These are phyloP conservation scores for Alternaria sp. DNA, from an alignment of 2,329 filamentous ascomycete species.

Conservation along the genomic window DNA sequence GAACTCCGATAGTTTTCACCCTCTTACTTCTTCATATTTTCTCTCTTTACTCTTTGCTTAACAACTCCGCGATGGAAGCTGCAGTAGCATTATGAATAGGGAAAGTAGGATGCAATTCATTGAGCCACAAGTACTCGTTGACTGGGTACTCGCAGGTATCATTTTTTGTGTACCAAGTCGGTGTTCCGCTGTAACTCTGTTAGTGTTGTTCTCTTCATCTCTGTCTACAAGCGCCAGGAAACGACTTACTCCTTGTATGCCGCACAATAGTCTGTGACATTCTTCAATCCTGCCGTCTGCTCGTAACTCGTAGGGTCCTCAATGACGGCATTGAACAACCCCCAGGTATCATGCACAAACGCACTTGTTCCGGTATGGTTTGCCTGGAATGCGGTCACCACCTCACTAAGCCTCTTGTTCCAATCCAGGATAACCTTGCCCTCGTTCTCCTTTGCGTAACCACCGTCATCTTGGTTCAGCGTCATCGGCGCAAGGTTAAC, in stretches of 20 bases:
- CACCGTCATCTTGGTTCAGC: constrained; percentile 48
- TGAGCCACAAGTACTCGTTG: constrained; percentile 72
- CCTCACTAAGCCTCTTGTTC: constrained; percentile 57
- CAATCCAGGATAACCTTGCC: constrained; percentile 60
- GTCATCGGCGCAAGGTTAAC: constrained; percentile 64
- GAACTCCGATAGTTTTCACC: too few relatives aligned
- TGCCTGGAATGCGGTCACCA: constrained; percentile 55
- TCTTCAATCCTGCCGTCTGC: constrained; percentile 63
- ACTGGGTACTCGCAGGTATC: constrained; percentile 63
- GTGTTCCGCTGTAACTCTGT: constrained; percentile 44
- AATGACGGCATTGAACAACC: constrained; percentile 62
- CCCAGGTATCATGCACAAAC: constrained; percentile 63
- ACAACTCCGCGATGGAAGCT: constrained; percentile 44
- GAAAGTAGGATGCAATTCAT: constrained; percentile 70
- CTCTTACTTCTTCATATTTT: background rate
- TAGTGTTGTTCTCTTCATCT: constrained; percentile 6
- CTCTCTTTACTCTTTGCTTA: constrained; percentile 20
- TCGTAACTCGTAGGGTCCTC: constrained; percentile 60
- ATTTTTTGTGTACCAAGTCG: constrained; percentile 51
- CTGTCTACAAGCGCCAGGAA: background rate
- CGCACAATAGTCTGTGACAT: constrained; percentile 64
- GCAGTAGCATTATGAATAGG: constrained; percentile 69
- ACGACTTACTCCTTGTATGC: constrained; percentile 61
- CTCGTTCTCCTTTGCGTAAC: constrained; percentile 43
- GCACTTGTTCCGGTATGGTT: constrained; percentile 52